These are phyloP conservation scores for Podosphaera xanthii DNA, from an alignment of 2,329 filamentous ascomycete species.

Conservation along the genomic window DNA sequence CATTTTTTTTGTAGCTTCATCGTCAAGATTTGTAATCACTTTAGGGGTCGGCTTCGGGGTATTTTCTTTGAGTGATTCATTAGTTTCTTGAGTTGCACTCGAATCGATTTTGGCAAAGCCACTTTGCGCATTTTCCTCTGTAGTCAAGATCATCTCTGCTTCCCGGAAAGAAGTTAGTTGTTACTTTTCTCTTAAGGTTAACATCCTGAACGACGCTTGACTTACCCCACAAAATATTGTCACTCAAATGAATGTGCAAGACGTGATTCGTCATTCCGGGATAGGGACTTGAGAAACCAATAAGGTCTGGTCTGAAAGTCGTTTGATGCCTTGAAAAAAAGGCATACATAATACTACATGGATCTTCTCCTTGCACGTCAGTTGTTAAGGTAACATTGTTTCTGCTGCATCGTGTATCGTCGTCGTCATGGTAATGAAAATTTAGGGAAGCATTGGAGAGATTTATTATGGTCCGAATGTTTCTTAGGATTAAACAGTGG, in stretches of 20 bases:
- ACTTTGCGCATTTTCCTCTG: neutral
- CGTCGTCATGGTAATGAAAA: too few species aligned
- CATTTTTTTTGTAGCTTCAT: constrained; percentile 11
- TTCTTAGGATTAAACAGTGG: too few species aligned
- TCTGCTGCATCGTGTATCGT: too few species aligned
- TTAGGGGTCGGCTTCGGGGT: neutral
- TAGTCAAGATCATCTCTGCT: neutral
- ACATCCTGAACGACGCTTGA: neutral
- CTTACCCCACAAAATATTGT: neutral
- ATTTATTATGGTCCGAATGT: too few species aligned
- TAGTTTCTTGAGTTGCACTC: neutral
- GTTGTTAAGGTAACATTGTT: too few species aligned
- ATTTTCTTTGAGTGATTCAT: neutral
- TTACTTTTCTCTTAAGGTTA: neutral
- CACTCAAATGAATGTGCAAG: neutral
- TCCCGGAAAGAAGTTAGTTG: neutral
- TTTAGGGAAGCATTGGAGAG: too few species aligned
- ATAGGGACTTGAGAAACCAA: neutral
- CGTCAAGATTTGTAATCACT: constrained; percentile 7
- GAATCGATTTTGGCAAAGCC: neutral
- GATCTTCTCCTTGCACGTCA: too few species aligned
- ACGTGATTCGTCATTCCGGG: neutral
- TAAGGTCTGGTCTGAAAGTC: neutral
- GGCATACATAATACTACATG: neutral
- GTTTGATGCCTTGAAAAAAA: neutral